Conservation (phyloP, 2,329 filamentous ascomycete species). For the Sporothrix curviconia region DNA sequence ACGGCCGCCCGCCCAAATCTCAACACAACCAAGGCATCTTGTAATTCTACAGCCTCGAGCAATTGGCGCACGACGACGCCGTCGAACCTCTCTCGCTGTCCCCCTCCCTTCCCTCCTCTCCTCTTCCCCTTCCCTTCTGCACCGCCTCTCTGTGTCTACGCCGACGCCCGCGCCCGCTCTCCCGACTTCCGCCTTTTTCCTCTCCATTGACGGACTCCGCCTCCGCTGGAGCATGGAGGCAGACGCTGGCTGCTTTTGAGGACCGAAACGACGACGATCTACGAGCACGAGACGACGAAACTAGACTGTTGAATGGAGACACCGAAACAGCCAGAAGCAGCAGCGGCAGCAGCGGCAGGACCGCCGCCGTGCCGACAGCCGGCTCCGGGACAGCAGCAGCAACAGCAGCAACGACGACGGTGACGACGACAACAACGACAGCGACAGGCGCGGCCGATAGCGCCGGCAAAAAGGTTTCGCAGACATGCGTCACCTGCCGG, state of each 20-base stretch:
- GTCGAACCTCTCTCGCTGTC: not conserved
- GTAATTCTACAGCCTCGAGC: too few relatives aligned
- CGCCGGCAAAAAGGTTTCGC: slow-evolving; percentile 33
- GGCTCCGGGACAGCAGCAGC: slow-evolving; percentile 6
- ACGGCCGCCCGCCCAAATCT: too few relatives aligned
- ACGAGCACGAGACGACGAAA: too few relatives aligned
- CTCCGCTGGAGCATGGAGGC: slow-evolving; percentile 4
- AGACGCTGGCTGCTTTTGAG: not conserved
- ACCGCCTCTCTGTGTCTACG: not conserved
- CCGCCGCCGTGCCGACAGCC: too few relatives aligned
- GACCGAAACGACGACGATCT: too few relatives aligned
- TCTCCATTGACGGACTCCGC: not conserved
- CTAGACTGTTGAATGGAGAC: slow-evolving; percentile 3
- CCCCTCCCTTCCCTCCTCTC: not conserved
- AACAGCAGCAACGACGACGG: not conserved
- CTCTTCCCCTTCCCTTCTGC: not conserved
- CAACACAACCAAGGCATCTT: too few relatives aligned
- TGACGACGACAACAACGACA: not conserved
- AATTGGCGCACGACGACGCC: too few relatives aligned
- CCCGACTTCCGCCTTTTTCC: not conserved
- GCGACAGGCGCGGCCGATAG: not conserved
- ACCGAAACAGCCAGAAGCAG: not conserved
- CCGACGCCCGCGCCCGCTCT: not conserved
- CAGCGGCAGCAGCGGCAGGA: not conserved
- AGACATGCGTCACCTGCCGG: slow-evolving; percentile 49